Evolutionary conservation across 2,329 filamentous ascomycete genomes (phyloP).

Genomic region (Penicillium oxalicum): DNA sequence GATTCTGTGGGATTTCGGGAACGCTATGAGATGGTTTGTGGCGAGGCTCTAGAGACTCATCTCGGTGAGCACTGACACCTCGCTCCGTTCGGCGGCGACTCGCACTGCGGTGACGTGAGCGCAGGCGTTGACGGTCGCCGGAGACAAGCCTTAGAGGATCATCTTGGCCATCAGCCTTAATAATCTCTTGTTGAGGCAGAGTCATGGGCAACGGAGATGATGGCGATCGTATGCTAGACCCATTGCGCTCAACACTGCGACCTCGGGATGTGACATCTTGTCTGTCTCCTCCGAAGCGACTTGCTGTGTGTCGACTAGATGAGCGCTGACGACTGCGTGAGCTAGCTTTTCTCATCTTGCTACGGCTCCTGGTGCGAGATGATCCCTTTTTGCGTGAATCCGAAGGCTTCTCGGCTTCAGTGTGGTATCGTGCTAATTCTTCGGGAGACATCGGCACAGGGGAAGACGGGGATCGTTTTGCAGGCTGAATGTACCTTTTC

Average conservation of each 20-base stretch:
- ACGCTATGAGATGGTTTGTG: slow-evolving; percentile 34
- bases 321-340: slow-evolving; percentile 36
- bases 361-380: slow-evolving; percentile 31
- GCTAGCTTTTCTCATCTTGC: slow-evolving; percentile 49
- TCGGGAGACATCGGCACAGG: slow-evolving; percentile 93
- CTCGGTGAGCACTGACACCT: slow-evolving; percentile 39
- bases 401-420: slow-evolving; percentile 42
- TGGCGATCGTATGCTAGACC: slow-evolving; percentile 62
- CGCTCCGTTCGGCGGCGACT: slow-evolving; percentile 44
- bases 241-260: slow-evolving; percentile 56
- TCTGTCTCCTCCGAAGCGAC: slow-evolving; percentile 28
- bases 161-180: slow-evolving; percentile 57
- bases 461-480: slow-evolving; percentile 84
- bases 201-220: slow-evolving; percentile 73
- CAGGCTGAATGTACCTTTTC: slow-evolving; percentile 63
- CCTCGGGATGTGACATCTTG: slow-evolving; percentile 43
- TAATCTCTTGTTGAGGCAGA: slow-evolving; percentile 40
- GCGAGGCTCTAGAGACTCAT: slow-evolving; percentile 43
- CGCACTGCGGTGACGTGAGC: slow-evolving; percentile 47
- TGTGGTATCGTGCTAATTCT: slow-evolving; percentile 53
- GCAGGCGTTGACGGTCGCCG: slow-evolving; percentile 42
- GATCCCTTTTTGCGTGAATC: slow-evolving; percentile 32
- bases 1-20: slow-evolving; percentile 19
- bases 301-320: slow-evolving; percentile 39
- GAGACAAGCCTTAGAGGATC: slow-evolving; percentile 47